These are phyloP conservation scores for Solanum paucissectum DNA, from an alignment of 257 asterid species.

Conservation along the genomic window DNA sequence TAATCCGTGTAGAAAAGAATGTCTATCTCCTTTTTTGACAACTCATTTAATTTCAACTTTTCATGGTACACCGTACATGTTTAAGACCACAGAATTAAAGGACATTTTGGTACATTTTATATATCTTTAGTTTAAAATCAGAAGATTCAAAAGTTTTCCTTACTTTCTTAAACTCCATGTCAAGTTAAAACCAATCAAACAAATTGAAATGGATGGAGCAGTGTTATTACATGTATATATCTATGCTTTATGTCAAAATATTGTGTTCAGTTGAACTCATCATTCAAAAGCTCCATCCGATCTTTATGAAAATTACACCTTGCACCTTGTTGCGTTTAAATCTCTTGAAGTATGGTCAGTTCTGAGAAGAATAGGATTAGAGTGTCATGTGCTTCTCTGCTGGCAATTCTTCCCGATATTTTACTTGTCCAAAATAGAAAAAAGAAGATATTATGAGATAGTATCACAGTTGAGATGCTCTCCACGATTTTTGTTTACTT, in stretches of 20 bases:
- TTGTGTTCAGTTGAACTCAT: neutral
- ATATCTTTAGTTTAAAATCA: neutral
- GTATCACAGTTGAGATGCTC: neutral
- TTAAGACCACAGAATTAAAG: neutral
- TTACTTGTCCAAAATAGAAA: neutral
- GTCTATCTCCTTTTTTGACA: neutral
- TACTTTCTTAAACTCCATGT: neutral
- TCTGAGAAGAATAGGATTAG: neutral
- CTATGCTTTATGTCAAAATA: neutral
- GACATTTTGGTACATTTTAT: neutral
- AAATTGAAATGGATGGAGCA: neutral
- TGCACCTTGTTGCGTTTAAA: neutral
- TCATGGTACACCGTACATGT: neutral
- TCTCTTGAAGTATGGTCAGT: neutral
- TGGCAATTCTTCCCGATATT: neutral
- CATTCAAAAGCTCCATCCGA: neutral
- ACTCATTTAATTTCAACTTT: neutral
- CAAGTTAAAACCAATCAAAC: neutral
- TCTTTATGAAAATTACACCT: neutral
- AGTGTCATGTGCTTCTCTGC: neutral
- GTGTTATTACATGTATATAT: neutral
- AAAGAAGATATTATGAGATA: neutral
- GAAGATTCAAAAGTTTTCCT: neutral
- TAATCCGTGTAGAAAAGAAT: neutral
- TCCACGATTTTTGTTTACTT: neutral